A percentile compares a stretch with the other conserved stretches of the same genome.
These are phyloP conservation scores for Arthrobotrys sphaeroides DNA, from an alignment of 2,329 filamentous ascomycete species.

Conservation along the genomic window DNA sequence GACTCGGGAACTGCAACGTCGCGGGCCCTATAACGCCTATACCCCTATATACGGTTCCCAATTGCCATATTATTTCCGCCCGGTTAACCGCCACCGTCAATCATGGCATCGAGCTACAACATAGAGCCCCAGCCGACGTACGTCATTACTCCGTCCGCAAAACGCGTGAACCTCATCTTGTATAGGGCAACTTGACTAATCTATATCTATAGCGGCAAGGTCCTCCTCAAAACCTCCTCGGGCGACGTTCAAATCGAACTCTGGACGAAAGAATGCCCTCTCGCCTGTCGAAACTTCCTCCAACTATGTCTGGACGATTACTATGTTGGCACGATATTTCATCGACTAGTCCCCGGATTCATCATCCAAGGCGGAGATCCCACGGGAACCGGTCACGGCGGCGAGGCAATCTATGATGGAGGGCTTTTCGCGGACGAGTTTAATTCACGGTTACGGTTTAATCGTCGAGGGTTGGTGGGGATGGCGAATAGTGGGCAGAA, in stretches of 20 bases:
- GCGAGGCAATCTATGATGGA: slow-evolving; percentile 90
- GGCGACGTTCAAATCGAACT: slow-evolving; percentile 92
- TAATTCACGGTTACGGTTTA: slow-evolving; percentile 91
- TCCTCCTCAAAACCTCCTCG: slow-evolving; percentile 85
- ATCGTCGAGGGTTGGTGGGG: slow-evolving; percentile 85
- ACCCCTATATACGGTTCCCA: not conserved
- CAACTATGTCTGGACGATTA: slow-evolving; percentile 95
- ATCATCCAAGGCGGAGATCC: slow-evolving; percentile 95
- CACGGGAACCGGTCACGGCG: slow-evolving; percentile 88
- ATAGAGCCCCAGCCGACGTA: slow-evolving; percentile 50
- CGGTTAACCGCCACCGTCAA: not conserved
- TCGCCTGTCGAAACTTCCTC: slow-evolving; percentile 93
- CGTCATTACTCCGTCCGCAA: not conserved
- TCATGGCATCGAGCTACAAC: slow-evolving; percentile 51
- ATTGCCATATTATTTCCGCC: not conserved
- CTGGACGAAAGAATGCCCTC: slow-evolving; percentile 91
- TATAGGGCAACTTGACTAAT: too few relatives aligned
- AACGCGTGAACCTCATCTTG: too few relatives aligned
- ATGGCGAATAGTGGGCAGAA: slow-evolving; percentile 88
- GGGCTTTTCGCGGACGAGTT: slow-evolving; percentile 86
- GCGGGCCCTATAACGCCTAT: not conserved
- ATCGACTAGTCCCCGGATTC: slow-evolving; percentile 89
- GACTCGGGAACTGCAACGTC: not conserved
- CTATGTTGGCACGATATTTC: slow-evolving; percentile 92
- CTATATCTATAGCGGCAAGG: slow-evolving; percentile 71